Percentiles rank a stretch among this genome's conserved stretches.
Conservation (phyloP, 345 rosid species). For the Pistacia vera region DNA sequence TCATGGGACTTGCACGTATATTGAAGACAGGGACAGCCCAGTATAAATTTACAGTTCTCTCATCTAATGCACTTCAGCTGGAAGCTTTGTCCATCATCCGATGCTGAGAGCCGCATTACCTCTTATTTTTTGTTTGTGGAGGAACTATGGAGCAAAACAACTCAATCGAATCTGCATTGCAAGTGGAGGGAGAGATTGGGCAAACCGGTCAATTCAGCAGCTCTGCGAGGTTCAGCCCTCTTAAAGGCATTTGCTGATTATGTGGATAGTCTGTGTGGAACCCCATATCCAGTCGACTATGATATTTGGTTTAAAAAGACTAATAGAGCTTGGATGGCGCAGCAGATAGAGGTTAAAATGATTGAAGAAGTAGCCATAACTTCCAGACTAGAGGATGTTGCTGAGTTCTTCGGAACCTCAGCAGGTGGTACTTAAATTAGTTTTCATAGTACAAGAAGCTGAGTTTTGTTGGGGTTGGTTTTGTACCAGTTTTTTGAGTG, state of each 20-base stretch:
- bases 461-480: not conserved
- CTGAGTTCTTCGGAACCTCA: conserved; percentile 40
- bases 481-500: not conserved
- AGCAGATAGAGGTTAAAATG: conserved; percentile 54
- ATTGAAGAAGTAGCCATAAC: conserved; percentile 40
- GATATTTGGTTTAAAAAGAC: conserved; percentile 62
- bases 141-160: conserved; percentile 55
- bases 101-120: conserved; percentile 63
- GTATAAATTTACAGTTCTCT: conserved; percentile 66
- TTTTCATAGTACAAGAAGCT: not conserved
- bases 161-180: conserved; percentile 68
- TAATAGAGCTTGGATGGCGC: conserved; percentile 47
- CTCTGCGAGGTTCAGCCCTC: conserved; percentile 58
- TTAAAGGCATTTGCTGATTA: conserved; percentile 74
- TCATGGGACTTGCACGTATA: conserved; percentile 69
- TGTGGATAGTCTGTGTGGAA: conserved; percentile 70
- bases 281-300: conserved; percentile 65
- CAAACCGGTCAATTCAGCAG: conserved; percentile 52
- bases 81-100: conserved; percentile 66
- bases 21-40: conserved; percentile 68
- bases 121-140: conserved; percentile 50
- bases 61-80: conserved; percentile 68
- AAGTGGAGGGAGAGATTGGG: conserved; percentile 74
- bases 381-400: conserved; percentile 33
- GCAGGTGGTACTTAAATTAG: conserved; percentile 15